Evolutionary conservation across 2,329 filamentous ascomycete genomes (phyloP), one percentile per base, ranked within the genome.

Genomic region (Scedosporium apiospermum): DNA sequence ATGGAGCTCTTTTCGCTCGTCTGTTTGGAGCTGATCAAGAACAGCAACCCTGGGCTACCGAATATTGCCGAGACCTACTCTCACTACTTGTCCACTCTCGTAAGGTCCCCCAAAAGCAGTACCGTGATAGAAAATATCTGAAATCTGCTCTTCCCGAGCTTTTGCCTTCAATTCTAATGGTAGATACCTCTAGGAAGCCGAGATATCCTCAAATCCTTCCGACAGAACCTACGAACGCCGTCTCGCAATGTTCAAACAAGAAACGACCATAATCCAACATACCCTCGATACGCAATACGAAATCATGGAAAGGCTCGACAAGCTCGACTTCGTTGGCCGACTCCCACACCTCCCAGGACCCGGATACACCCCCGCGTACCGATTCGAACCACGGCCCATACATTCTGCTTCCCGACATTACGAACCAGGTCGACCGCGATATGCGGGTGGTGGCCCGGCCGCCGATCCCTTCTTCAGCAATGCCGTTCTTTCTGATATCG

Each of bases 1-100:
- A 69, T 76, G 46, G 78, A 80, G 21, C 63, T 81, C 2, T 64
- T 78, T 27, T 75, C 76, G 1, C 67, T 81, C 18, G 67, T 80
- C 10, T 71, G 71, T 9, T 65, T 75, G 44, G 71, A 71, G 14
- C 68, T 81, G 38, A 64, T 79, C 1, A 68, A 72, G 51, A 57
- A 18, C 18, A 23, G 26, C n/a, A 57, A 23, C 16, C 60, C 41
- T 4, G 34, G 41, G 5, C 34, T 57, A 2, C 51, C 49, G 18
- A 55, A n/a, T 14, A 74, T 80, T 16, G 72, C 69, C 44, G 72
- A 75, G 23, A 77, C 74, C 0, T 81, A 80, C 59, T 77, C 74
- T 0, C 70, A 76, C 46, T 78, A 76, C 53, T 69, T 80, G 3
- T 71, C 74, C 46, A 71, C 70, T 2, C 67, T 80, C 44, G 78